phyloP scores from a whole-genome alignment of 2,329 filamentous ascomycete species.

The Trichoderma asperellum region DNA sequence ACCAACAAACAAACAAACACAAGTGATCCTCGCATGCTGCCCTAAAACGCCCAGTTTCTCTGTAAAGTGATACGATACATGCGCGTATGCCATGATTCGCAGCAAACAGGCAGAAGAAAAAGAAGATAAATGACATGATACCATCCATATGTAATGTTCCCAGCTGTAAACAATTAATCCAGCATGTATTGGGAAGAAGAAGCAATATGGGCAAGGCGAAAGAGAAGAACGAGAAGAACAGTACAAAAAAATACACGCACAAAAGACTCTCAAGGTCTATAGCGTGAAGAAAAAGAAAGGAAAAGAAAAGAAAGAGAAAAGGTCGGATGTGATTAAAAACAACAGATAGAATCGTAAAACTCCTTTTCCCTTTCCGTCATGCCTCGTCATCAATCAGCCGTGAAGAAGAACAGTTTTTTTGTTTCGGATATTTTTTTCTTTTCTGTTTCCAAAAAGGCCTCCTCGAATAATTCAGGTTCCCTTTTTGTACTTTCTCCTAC shows the following conservation, averaged over 20 bases:
- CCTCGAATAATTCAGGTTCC: too few species aligned
- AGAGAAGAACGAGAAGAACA: neutral
- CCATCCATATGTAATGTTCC: neutral
- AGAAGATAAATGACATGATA: neutral
- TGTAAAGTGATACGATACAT: neutral
- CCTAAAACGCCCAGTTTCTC: slow-evolving; percentile 17
- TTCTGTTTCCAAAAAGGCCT: too few species aligned
- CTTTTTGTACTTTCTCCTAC: too few species aligned
- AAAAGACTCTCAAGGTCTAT: slow-evolving; percentile 3
- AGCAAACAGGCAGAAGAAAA: neutral
- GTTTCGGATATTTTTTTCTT: too few species aligned
- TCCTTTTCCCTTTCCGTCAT: slow-evolving; percentile 11
- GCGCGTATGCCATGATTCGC: neutral
- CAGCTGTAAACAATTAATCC: neutral
- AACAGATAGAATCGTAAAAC: neutral
- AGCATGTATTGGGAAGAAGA: neutral
- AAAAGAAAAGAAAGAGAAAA: too few species aligned
- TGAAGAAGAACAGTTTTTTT: neutral
- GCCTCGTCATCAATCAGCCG: slow-evolving; percentile 11
- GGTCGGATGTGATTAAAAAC: neutral
- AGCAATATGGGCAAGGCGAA: neutral
- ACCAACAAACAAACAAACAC: neutral
- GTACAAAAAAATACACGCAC: neutral
- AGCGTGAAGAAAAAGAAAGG: neutral
- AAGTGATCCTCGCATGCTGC: slow-evolving; percentile 4